phyloP scores from a whole-genome alignment of 2,329 filamentous ascomycete species.

The Fusarium bulbicola region DNA sequence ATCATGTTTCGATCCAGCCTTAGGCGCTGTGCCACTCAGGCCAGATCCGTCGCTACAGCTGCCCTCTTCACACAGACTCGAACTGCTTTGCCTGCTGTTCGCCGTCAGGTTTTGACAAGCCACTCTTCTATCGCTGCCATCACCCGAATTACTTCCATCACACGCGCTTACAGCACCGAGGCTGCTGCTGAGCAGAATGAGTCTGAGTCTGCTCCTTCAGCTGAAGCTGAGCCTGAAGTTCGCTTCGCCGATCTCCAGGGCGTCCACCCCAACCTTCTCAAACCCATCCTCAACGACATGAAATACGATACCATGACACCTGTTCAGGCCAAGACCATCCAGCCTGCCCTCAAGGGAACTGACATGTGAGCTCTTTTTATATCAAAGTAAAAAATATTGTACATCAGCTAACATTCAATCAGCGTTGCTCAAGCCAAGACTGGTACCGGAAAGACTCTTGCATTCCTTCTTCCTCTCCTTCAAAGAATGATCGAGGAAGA shows the following conservation, averaged over 20 bases:
- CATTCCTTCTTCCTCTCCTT: conserved; percentile 86
- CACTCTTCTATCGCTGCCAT: conserved; percentile 24
- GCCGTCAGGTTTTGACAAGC: conserved; percentile 32
- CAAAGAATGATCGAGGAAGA: conserved; percentile 78
- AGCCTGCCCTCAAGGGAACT: conserved; percentile 77
- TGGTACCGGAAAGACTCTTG: conserved; percentile 95
- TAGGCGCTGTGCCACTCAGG: conserved; percentile 51
- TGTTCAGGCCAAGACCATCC: conserved; percentile 87
- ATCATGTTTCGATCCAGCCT: conserved; percentile 51
- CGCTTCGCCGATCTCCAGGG: conserved; percentile 59
- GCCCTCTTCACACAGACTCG: conserved; percentile 44
- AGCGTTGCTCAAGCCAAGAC: conserved; percentile 93
- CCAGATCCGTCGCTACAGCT: conserved; percentile 44
- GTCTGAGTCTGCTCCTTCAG: conserved; percentile 2
- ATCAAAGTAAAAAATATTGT: background rate
- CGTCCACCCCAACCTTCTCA: conserved; percentile 72
- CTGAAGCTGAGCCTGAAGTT: conserved; percentile 42
- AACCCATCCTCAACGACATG: conserved; percentile 76
- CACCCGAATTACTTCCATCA: conserved; percentile 39
- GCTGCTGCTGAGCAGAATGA: conserved; percentile 42
- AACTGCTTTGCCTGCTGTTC: conserved; percentile 39
- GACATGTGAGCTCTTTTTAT: conserved; percentile 74
- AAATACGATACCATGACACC: conserved; percentile 88
- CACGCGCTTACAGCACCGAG: conserved; percentile 53
- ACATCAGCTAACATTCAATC: conserved; percentile 31